phyloP scores from a whole-genome alignment of 2,329 filamentous ascomycete genomes.

The Colletotrichum plurivorum region DNA sequence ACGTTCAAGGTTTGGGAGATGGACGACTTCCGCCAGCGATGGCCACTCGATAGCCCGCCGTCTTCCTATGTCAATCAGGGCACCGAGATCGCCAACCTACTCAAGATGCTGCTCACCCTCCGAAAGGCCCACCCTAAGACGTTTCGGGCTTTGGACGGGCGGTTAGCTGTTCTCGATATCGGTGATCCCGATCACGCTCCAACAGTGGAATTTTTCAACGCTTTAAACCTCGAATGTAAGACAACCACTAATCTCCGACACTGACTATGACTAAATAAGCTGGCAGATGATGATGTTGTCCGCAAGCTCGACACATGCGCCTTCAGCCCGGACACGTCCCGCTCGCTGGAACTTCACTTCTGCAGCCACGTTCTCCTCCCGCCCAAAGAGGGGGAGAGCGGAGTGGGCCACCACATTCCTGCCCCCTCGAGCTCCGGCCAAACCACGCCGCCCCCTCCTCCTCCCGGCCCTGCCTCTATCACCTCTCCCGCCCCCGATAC shows the following conservation, averaged over 20 bases:
- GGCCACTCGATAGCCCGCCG: slow-evolving; percentile 73
- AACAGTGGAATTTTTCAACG: slow-evolving; percentile 67
- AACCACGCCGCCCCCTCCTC: slow-evolving; percentile 28
- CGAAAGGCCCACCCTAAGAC: slow-evolving; percentile 72
- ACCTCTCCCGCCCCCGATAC: slow-evolving; percentile 11
- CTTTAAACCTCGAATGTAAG: slow-evolving; percentile 71
- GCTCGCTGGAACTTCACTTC: slow-evolving; percentile 65
- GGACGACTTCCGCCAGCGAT: slow-evolving; percentile 69
- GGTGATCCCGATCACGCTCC: slow-evolving; percentile 54
- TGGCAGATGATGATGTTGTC: slow-evolving; percentile 45
- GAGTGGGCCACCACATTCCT: slow-evolving; percentile 27
- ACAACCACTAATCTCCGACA: slow-evolving; percentile 30
- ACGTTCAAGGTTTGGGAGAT: slow-evolving; percentile 78
- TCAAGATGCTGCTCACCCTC: slow-evolving; percentile 74
- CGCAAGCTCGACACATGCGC: slow-evolving; percentile 45
- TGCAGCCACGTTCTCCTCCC: slow-evolving; percentile 63
- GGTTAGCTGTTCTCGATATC: slow-evolving; percentile 61
- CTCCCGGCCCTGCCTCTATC: slow-evolving; percentile 14
- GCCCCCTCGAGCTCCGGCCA: slow-evolving; percentile 36
- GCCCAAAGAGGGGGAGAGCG: slow-evolving; percentile 34
- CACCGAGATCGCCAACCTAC: slow-evolving; percentile 68
- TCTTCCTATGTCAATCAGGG: slow-evolving; percentile 71
- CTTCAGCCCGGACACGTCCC: slow-evolving; percentile 53
- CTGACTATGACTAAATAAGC: neutral
- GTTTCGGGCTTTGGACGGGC: slow-evolving; percentile 60